Base-by-base conservation (phyloP, 352 stramenopile genomes). In the Globisporangium alternatum region DNA sequence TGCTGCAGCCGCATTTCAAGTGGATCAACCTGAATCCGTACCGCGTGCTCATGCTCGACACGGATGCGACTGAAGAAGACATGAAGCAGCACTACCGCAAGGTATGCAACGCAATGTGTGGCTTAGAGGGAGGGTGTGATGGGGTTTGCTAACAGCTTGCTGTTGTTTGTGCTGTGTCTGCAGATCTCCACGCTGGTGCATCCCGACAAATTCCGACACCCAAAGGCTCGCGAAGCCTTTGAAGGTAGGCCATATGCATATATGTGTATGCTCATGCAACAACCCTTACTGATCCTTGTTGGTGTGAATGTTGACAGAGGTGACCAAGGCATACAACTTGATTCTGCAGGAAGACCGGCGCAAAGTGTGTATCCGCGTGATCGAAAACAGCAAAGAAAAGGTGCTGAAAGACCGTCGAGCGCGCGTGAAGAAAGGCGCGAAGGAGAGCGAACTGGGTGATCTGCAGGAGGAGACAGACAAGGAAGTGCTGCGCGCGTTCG, bases 21-120 rank as follows among this genome's bases (percentile, higher is more conserved):
- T 96, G 89, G 89, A 92, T 94, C 70, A 96, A 96, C 49, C 66
- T 96, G n/a, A 96, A 96, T 31, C 89, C 89, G 7, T 96, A 90
- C 62, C 70, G 85, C 45, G 89, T 96, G 33, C 74, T 96, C 25
- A 96, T 96, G 89, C 77, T 96, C 43, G 81, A 95, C 39, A 85
- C 76, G 22, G 87, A 94, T 47, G 89, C 89, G 4, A 89, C 83
- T 1, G 86, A 96, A 30, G 89, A 96, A 43, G 86, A 96, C 45
- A 96, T 96, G 80, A 95, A 95, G 67, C 87, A 96, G 75, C 87
- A 95, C 72, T 96, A 96, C 48, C 80, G 87, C 56, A 96, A 96
- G 76, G 86, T 90, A 54, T 3, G 43, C 4, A n/a, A 13, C 39
- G 22, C 25, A 4, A n/a, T 33, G 22, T 12, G 22, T n/a, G 48